phyloP scores from a whole-genome alignment of 257 asterid genomes.

The Solanum sitiens region DNA sequence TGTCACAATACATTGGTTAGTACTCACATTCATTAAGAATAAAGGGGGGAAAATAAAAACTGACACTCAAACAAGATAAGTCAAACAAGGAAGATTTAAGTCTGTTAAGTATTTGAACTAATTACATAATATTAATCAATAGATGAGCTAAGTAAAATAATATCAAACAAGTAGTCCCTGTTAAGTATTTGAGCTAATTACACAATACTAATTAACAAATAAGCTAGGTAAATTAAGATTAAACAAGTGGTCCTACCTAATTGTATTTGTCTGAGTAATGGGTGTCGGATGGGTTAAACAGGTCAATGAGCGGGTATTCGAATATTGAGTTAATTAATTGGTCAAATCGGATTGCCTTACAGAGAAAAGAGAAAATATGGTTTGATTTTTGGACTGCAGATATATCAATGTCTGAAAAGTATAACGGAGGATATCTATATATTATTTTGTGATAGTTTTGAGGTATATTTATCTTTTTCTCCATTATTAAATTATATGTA shows the following conservation, averaged over 20 bases:
- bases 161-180: not conserved
- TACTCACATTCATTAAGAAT: no score
- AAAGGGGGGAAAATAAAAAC: no score
- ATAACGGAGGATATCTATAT: accelerated
- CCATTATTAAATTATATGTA: not conserved
- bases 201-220: no score
- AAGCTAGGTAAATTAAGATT: no score
- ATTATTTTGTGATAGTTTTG: no score
- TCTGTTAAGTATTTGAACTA: not conserved
- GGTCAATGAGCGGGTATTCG: not conserved
- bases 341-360: not conserved
- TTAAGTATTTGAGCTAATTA: not conserved
- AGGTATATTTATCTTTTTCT: no score
- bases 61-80: no score
- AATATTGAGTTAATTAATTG: not conserved
- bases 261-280: not conserved
- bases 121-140: no score
- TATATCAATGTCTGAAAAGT: accelerated
- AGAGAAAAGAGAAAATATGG: no score
- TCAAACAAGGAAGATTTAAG: not conserved
- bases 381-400: no score
- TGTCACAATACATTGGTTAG: no score
- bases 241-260: no score
- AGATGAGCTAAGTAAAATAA: not conserved
- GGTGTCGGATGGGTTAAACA: not conserved